A percentile compares a stretch with the other conserved stretches of the same genome.
These are phyloP conservation scores for Diospyros kaki DNA, from an alignment of 148 eudicot genomes.

Conservation along the genomic window DNA sequence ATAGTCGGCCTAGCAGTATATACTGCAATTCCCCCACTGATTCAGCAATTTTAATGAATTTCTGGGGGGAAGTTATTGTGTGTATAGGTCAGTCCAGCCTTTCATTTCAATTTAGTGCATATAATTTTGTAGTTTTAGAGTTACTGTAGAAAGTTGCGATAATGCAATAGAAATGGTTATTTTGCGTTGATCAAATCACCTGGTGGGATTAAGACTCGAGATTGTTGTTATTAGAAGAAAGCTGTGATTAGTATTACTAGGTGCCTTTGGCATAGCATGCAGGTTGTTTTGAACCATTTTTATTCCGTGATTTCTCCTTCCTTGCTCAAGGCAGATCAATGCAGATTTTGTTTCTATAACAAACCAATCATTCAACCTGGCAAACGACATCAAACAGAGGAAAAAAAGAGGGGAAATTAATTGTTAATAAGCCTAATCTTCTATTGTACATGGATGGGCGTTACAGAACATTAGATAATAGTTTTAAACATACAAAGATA, in stretches of 20 bases:
- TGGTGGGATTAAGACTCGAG: no score
- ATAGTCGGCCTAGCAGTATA: slow-evolving; percentile 30
- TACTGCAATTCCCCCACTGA: slow-evolving; percentile 25
- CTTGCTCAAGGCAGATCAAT: no score
- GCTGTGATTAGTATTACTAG: not conserved
- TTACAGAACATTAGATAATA: no score
- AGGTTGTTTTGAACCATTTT: no score
- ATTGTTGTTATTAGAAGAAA: not conserved
- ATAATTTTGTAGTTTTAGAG: slow-evolving; percentile 21
- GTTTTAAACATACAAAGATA: no score
- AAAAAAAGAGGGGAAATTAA: no score
- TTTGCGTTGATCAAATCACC: not conserved
- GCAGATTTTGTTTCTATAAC: no score
- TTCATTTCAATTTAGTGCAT: slow-evolving; percentile 11
- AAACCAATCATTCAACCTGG: no score
- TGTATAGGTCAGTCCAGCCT: slow-evolving; percentile 10
- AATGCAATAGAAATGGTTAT: slow-evolving; percentile 1
- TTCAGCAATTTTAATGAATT: slow-evolving; percentile 48
- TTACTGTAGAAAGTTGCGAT: slow-evolving; percentile 18
- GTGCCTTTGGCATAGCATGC: not conserved
- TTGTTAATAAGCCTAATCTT: no score
- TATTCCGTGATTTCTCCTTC: no score
- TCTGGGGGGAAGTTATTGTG: slow-evolving; percentile 28
- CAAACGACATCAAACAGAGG: no score
- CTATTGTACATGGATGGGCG: no score